A percentile compares a stretch with the other conserved stretches of the same genome.
Evolutionary conservation across 805 yeast species (phyloP).

Genomic region (Scheffersomyces coipomensis): DNA sequence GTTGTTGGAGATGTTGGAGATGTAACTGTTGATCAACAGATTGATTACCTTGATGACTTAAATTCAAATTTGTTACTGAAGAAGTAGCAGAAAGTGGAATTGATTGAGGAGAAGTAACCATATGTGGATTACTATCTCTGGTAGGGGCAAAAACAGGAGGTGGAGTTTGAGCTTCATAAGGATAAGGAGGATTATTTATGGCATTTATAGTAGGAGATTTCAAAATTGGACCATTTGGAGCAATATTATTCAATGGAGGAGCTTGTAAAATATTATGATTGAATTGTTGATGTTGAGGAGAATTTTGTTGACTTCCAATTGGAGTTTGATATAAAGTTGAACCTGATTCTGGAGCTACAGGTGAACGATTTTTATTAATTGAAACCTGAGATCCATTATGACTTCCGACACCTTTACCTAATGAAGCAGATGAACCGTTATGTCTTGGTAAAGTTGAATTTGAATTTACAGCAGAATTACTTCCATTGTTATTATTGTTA

Average conservation of each 20-base stretch:
- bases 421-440: background rate
- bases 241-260: background rate
- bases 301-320: background rate
- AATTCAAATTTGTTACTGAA: slow-evolving; percentile 33
- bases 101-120: slow-evolving; percentile 19
- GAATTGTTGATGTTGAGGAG: slow-evolving; percentile 8
- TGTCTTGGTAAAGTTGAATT: background rate
- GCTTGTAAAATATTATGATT: background rate
- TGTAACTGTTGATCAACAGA: slow-evolving; percentile 1
- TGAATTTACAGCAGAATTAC: slow-evolving; percentile 1
- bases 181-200: slow-evolving; percentile 11
- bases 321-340: slow-evolving; percentile 1
- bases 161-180: slow-evolving; percentile 21
- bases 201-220: slow-evolving; percentile 1
- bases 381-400: slow-evolving; percentile 1
- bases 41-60: slow-evolving; percentile 6
- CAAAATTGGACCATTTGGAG: background rate
- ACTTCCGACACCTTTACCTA: slow-evolving; percentile 4
- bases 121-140: slow-evolving; percentile 6
- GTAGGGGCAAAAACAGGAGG: slow-evolving; percentile 24
- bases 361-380: background rate
- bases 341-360: background rate
- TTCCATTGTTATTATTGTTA: background rate
- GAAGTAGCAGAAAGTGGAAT: slow-evolving; percentile 31
- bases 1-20: slow-evolving; percentile 1